Percentiles rank a stretch among this genome's conserved stretches.
phyloP scores from a whole-genome alignment of 768 basidiomycete genomes.

The Auriscalpium microsporum region DNA sequence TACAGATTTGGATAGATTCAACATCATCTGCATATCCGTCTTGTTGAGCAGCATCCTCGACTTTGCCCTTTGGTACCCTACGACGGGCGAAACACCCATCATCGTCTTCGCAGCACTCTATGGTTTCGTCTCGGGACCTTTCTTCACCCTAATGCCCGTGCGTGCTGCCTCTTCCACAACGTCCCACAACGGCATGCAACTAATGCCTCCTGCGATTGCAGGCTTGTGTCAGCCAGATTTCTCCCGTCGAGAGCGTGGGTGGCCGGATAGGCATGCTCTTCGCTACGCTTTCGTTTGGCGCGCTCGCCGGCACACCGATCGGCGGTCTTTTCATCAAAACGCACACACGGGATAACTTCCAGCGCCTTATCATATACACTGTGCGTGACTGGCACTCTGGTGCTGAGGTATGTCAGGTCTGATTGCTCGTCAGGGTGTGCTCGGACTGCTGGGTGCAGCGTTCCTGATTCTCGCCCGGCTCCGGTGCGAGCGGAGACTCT shows the following conservation, averaged over 20 bases:
- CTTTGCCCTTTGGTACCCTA: slow-evolving; percentile 23
- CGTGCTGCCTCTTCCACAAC: not conserved
- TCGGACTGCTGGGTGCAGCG: not conserved
- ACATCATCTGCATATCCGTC: slow-evolving; percentile 21
- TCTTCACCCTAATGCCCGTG: slow-evolving; percentile 1
- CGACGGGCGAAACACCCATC: slow-evolving; percentile 17
- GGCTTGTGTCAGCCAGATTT: slow-evolving; percentile 24
- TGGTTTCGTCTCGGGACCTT: slow-evolving; percentile 23
- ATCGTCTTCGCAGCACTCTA: slow-evolving; percentile 23
- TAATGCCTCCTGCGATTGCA: slow-evolving; percentile 10
- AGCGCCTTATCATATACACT: slow-evolving; percentile 23
- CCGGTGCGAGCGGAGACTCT: not conserved
- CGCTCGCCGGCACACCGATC: slow-evolving; percentile 26
- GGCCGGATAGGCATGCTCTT: slow-evolving; percentile 19
- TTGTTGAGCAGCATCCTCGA: slow-evolving; percentile 18
- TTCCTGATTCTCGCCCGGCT: not conserved
- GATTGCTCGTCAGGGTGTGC: not conserved
- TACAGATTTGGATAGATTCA: slow-evolving; percentile 16
- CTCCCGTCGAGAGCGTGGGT: slow-evolving; percentile 22
- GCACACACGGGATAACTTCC: slow-evolving; percentile 19
- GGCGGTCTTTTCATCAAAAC: slow-evolving; percentile 24
- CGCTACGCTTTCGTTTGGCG: not conserved
- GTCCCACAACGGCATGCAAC: not conserved
- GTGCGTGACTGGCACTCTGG: not conserved
- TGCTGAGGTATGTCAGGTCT: not conserved